phyloP scores from a whole-genome alignment of 1,284 basidiomycete species.

The Rhodotorula sp. region DNA sequence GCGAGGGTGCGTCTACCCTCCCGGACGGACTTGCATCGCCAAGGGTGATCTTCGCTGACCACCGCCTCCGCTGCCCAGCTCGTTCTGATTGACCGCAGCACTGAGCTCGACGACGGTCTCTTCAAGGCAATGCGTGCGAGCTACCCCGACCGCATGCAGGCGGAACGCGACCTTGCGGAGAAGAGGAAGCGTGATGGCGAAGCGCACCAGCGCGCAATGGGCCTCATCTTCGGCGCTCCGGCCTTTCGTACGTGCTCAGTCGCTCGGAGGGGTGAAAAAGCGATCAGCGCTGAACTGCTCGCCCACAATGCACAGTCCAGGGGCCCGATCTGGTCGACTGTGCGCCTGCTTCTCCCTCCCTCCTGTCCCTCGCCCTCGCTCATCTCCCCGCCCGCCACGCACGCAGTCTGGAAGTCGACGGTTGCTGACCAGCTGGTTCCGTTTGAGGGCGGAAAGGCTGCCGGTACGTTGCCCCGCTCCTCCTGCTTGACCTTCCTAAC shows the following conservation, averaged over 20 bases:
- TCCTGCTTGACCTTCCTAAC: background rate
- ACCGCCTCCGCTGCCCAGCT: background rate
- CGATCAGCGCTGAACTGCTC: no score
- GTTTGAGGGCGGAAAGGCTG: constrained; percentile 20
- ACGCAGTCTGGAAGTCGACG: constrained; percentile 26
- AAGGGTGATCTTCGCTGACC: background rate
- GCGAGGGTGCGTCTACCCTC: constrained; percentile 1
- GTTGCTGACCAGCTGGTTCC: constrained; percentile 8
- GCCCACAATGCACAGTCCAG: constrained; percentile 7
- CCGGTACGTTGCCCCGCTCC: background rate
- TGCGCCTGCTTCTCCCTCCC: background rate
- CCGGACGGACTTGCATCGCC: no score
- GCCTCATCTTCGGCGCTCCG: constrained; percentile 27
- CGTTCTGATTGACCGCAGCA: constrained; percentile 23
- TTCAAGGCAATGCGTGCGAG: constrained; percentile 17
- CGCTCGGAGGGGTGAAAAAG: background rate
- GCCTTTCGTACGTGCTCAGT: constrained; percentile 3
- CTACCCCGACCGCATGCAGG: constrained; percentile 31
- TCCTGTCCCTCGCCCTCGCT: no score
- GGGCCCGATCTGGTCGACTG: constrained; percentile 6
- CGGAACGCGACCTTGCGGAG: constrained; percentile 19
- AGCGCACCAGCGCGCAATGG: constrained; percentile 20
- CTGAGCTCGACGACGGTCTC: constrained; percentile 22
- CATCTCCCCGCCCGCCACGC: no score
- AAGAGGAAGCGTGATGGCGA: constrained; percentile 9